Base-by-base conservation (phyloP, 1,284 basidiomycete species). In the Caloboletus firmus region DNA sequence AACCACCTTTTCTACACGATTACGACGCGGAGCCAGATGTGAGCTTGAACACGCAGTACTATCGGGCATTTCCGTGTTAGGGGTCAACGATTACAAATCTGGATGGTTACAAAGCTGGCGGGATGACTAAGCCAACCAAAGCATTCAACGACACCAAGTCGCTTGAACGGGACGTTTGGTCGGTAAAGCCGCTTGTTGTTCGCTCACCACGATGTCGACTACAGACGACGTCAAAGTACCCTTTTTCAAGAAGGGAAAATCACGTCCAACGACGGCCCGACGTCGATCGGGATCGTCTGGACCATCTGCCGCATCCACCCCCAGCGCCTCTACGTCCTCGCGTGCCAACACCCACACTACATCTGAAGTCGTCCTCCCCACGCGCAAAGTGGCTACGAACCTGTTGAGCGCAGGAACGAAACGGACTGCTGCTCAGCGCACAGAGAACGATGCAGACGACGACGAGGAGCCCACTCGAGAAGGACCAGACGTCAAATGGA, bases 331-430 rank as follows among this genome's bases (percentile, higher is more conserved):
- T n/a, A 53, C 65, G 11, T 64, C 73, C 6, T 72, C 77, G 9
- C 71, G 75, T 6, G 72, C 78, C 26, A 26, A 43, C 40, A 17
- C 49, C 24, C 2, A 17, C 11, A 17, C 32, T n/a, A 79, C 81
- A 62, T 84, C 87, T 20, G 70, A 84, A 63, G 91, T 95, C 41
- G 78, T 94, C 32, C 77, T 89, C 7, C 93, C 93, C 8, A 79
- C 80, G 11, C 84, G 84, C 59, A 93, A 88, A 69, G 67, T 77
- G 1, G 70, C 79, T 15, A 73, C 76, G 15, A 93, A 87, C 66
- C 80, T 94, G 0, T 80, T 95, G 36, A 88, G 86, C 52, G 89
- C 93, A 43, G 93, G 93, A 0, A 89, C 91, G 0, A 95, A 95
- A 69, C 86, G 93, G 28, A 84, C 84, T 3, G 72, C 71, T 1